These are phyloP conservation scores for Blastobotrys indianensis DNA, from an alignment of 1,139 yeast species.

Conservation along the genomic window DNA sequence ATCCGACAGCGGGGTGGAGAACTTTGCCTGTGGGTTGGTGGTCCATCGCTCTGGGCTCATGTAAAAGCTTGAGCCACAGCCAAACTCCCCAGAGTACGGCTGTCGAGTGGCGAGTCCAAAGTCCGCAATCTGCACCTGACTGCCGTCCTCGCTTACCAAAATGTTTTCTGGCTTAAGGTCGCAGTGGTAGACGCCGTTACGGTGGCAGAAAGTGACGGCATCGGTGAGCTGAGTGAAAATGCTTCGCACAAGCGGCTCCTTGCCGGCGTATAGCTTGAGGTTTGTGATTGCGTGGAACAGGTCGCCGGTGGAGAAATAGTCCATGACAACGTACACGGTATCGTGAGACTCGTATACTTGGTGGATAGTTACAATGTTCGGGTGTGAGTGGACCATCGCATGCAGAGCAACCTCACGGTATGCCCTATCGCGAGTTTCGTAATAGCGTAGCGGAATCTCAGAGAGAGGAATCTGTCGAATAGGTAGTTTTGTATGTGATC, in stretches of 20 bases:
- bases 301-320: constrained; percentile 77
- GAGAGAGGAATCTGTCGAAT: constrained; percentile 8
- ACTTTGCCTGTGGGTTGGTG: constrained; percentile 11
- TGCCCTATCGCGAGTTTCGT: constrained; percentile 15
- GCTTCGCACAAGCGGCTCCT: constrained; percentile 54
- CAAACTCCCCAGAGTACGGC: constrained; percentile 56
- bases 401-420: constrained; percentile 69
- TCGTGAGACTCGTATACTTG: constrained; percentile 46
- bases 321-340: constrained; percentile 66
- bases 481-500: constrained; percentile 12
- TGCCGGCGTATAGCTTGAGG: constrained; percentile 47
- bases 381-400: constrained; percentile 67
- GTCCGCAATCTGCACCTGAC: constrained; percentile 64
- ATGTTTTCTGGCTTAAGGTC: constrained; percentile 90
- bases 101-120: constrained; percentile 76
- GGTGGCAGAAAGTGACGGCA: constrained; percentile 65
- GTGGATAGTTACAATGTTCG: constrained; percentile 69
- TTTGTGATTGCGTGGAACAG: constrained; percentile 76
- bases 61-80: constrained; percentile 83
- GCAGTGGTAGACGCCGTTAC: constrained; percentile 69
- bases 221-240: constrained; percentile 73
- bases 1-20: constrained; percentile 65
- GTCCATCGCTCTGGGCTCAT: constrained; percentile 86
- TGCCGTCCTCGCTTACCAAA: constrained; percentile 57
- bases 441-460: background rate